phyloP scores from a whole-genome alignment of 2,329 filamentous ascomycete genomes.

The Metarhizium anisopliae region DNA sequence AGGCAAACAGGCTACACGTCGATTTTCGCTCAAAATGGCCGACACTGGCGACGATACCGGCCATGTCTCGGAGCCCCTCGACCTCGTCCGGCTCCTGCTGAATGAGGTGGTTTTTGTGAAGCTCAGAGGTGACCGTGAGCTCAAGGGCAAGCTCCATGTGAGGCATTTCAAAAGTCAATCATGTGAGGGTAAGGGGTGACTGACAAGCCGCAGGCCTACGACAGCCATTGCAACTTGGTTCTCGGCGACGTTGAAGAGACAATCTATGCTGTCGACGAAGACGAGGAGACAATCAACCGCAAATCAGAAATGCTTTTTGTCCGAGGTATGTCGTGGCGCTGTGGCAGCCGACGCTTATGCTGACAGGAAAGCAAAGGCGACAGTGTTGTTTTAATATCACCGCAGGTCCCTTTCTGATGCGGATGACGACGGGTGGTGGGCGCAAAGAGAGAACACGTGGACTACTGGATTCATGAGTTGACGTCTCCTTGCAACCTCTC shows the following conservation, averaged over 20 bases:
- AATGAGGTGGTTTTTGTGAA: conserved; percentile 98
- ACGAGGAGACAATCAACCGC: conserved; percentile 91
- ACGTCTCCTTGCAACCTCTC: background rate
- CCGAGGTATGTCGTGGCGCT: conserved; percentile 57
- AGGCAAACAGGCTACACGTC: background rate
- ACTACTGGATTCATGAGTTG: background rate
- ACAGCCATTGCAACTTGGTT: conserved; percentile 96
- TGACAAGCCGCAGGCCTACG: conserved; percentile 64
- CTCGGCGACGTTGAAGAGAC: conserved; percentile 96
- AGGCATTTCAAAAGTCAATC: background rate
- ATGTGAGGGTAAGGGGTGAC: no score
- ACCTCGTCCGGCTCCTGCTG: conserved; percentile 86
- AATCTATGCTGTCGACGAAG: conserved; percentile 86
- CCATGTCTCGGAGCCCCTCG: conserved; percentile 82
- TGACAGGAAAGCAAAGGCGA: conserved; percentile 40
- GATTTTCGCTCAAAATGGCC: conserved; percentile 50
- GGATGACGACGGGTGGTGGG: background rate
- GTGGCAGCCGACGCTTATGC: background rate
- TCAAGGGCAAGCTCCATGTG: conserved; percentile 92
- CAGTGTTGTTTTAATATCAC: conserved; percentile 64
- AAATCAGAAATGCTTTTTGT: conserved; percentile 99
- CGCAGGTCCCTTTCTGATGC: conserved; percentile 38
- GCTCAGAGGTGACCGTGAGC: conserved; percentile 86
- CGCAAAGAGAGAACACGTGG: background rate
- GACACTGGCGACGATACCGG: conserved; percentile 67